Evolutionary conservation across 108 stramenopile genomes (phyloP).

Genomic region (Nitzschia sp.): DNA sequence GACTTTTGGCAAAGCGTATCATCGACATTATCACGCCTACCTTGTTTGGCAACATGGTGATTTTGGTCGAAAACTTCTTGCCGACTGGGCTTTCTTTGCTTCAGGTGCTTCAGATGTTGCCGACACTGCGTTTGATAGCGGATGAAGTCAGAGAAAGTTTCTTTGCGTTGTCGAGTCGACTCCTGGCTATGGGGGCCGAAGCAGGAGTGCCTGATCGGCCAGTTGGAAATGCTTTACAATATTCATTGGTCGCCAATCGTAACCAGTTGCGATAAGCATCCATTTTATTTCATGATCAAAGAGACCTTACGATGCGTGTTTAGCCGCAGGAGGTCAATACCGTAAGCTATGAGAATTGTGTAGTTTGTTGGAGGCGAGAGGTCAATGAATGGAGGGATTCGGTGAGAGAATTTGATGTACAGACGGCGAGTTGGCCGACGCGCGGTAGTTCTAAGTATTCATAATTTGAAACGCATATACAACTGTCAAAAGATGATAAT

Average conservation of each 20-base stretch:
- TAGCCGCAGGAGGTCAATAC: no score
- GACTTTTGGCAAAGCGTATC: not conserved
- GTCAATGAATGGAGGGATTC: no score
- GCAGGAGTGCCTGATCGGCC: no score
- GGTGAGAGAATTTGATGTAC: no score
- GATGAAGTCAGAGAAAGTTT: not conserved
- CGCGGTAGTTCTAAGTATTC: no score
- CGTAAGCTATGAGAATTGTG: no score
- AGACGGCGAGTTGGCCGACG: no score
- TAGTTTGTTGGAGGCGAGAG: no score
- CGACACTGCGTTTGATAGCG: not conserved
- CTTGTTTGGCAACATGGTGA: slow-evolving; percentile 3
- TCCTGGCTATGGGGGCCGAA: not conserved
- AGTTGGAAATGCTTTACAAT: not conserved
- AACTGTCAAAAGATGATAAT: no score
- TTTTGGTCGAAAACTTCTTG: not conserved
- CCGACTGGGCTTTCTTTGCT: not conserved
- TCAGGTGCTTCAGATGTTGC: not conserved
- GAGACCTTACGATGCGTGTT: no score
- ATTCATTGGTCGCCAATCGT: not conserved
- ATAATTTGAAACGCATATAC: no score
- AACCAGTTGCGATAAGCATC: not conserved
- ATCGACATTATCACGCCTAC: not conserved
- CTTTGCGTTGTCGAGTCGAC: not conserved
- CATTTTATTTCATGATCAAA: not conserved